phyloP scores from a whole-genome alignment of 2,329 filamentous ascomycete species.

The Aureobasidium lini region DNA sequence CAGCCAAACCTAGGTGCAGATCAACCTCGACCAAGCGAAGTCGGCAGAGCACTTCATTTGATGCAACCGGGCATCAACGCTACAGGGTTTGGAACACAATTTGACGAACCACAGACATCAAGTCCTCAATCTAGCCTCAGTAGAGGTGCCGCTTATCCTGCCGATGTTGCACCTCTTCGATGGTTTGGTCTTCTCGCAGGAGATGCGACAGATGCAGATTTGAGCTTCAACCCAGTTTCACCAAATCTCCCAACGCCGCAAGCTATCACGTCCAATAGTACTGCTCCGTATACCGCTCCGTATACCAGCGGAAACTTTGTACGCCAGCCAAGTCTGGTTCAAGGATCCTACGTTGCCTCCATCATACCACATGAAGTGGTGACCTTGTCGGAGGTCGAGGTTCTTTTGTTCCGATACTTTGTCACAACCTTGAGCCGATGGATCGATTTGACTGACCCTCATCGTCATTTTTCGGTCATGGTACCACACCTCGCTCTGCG shows the following conservation, averaged over 20 bases:
- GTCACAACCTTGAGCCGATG: slow-evolving; percentile 28
- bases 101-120: neutral
- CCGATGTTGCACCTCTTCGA: slow-evolving; percentile 38
- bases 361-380: slow-evolving; percentile 11
- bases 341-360: slow-evolving; percentile 2
- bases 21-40: neutral
- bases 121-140: slow-evolving; percentile 17
- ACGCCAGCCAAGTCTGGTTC: slow-evolving; percentile 12
- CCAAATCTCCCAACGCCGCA: neutral
- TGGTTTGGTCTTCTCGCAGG: slow-evolving; percentile 44
- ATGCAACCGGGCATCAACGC: neutral
- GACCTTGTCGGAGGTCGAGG: slow-evolving; percentile 26
- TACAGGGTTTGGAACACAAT: neutral
- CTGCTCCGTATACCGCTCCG: slow-evolving; percentile 1
- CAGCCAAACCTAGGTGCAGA: neutral
- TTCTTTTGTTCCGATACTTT: slow-evolving; percentile 31
- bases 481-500: slow-evolving; percentile 35
- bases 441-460: slow-evolving; percentile 36
- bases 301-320: slow-evolving; percentile 13
- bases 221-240: slow-evolving; percentile 16
- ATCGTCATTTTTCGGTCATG: slow-evolving; percentile 27
- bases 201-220: slow-evolving; percentile 28
- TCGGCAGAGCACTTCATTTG: neutral
- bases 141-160: slow-evolving; percentile 29
- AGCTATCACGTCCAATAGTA: neutral